Evolutionary conservation across 805 yeast genomes (phyloP), one percentile per base, ranked within the genome.

Genomic region (Saccharomycopsis sp.): DNA sequence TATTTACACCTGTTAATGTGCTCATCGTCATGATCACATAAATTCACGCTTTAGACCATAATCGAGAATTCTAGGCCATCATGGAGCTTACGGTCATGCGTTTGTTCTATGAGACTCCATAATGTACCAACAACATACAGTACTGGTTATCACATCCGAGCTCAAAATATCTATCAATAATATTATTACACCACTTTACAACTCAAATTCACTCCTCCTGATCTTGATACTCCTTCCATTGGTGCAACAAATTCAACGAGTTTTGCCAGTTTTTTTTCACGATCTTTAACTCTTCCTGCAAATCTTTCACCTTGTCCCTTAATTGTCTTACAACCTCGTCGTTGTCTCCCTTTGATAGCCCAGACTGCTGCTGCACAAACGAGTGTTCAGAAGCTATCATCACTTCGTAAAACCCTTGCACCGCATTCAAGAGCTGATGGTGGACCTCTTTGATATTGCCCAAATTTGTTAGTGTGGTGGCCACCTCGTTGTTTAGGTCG

Each of bases 201-300:
- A n/a, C n/a, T n/a, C n/a, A n/a, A n/a, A n/a, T n/a, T n/a, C n/a
- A n/a, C n/a, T 33, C 15, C 36, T 25, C 12, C 37, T 34, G 37
- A 16, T 36, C 50, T 42, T 52, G 38, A 18, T 50, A 50, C 13
- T 43, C 37, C 32, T 48, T 47, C 60, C 60, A 56, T 35, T 51
- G 46, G 27, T 56, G 53, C 54, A 55, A 50, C 7, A 58, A 53
- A 29, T 44, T 46, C 13, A 55, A 41, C 1, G 58, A 55, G 13
- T 41, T 46, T 23, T 51, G 45, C 58, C 59, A 55, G 34, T 50
- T 56, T 7, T 31, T 35, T 2, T 50, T 53, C 32, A 48, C 48
- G 4, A 32, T 41, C 3, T 41, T 48, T 23, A 56, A 47, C 30
- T 56, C 53, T 22, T 37, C 37, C 23, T 43, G 38, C 26, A 55